phyloP scores from a whole-genome alignment of 2,329 filamentous ascomycete genomes.

The Onygena corvina region DNA sequence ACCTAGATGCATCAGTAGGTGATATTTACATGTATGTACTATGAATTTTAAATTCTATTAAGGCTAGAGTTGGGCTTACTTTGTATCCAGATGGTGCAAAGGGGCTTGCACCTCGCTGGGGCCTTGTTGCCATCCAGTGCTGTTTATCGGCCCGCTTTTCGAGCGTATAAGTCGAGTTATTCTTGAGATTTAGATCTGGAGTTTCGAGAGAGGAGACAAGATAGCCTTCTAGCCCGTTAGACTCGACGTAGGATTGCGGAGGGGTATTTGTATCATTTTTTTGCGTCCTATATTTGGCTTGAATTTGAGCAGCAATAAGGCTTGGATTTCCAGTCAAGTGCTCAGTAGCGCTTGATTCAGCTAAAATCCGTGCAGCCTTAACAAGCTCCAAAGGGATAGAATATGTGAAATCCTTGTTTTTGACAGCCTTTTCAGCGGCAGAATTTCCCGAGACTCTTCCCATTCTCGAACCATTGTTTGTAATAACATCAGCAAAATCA shows the following conservation, averaged over 20 bases:
- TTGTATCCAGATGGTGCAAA: constrained; percentile 9
- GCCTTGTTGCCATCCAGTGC: constrained; percentile 3
- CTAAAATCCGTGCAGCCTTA: constrained; percentile 13
- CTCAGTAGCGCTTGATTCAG: constrained; percentile 2
- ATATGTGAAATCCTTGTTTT: constrained; percentile 8
- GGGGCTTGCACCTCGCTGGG: constrained; percentile 4
- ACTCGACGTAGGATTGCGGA: background rate
- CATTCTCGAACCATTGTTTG: background rate
- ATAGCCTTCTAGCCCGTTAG: constrained; percentile 6
- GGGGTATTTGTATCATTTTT: constrained; percentile 40
- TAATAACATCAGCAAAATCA: background rate
- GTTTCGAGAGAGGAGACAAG: background rate
- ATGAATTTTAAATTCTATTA: too few relatives aligned
- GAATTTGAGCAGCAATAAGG: constrained; percentile 1
- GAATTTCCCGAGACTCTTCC: background rate
- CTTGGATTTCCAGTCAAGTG: background rate
- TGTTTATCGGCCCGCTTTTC: background rate
- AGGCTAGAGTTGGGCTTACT: background rate
- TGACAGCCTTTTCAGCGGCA: background rate
- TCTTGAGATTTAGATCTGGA: background rate
- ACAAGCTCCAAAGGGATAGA: constrained; percentile 10
- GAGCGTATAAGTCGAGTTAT: background rate
- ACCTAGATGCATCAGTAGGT: too few relatives aligned
- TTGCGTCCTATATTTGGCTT: background rate
- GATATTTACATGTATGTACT: too few relatives aligned